Base-by-base conservation (phyloP, 352 stramenopile genomes). In the Globisporangium mamillatum region DNA sequence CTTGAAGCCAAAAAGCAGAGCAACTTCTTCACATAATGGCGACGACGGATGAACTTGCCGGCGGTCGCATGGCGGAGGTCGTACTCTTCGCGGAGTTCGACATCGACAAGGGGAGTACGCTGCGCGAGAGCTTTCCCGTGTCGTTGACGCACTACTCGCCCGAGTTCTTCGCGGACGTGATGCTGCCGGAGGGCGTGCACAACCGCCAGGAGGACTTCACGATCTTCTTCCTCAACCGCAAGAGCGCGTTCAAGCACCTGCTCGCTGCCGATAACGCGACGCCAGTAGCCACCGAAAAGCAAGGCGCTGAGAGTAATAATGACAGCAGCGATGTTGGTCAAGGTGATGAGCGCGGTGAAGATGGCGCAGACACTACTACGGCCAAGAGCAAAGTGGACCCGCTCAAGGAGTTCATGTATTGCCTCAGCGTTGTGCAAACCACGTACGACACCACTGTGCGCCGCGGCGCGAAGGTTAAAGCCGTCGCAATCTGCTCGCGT, bases 91-190 rank as follows among this genome's bases (percentile, higher is more conserved):
- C 84, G 20, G 86, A 94, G 76, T 93, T 96, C 62, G 89, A 96
- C 71, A 84, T 96, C 34, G 89, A 90, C 68, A 96, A 96, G 60
- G 89, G 89, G 55, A 95, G 87, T 71, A 96, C 88, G 34, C 69
- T 96, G 64, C 84, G 89, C 46, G 75, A 80, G 61, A 93, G 82
- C 67, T 94, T 81, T 56, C 89, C 89, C 7, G 46, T 27, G 1
- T 70, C 76, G 14, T 82, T 93, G 46, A 61, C 80, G 36, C 81
- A 93, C 75, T 94, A 94, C 75, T 91, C 86, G 63, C 78, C 87
- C 72, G 89, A 96, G 77, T 96, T 95, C 70, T 96, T 96, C 65
- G 89, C 89, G 27, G 89, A 96, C 65, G 86, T 90, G 36, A 96
- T 96, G 89, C 70, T 96, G 29, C 89, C 89, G 24, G 89, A 96